Percentiles rank a stretch among this genome's conserved stretches.
Evolutionary conservation across 2,329 filamentous ascomycete species (phyloP).

Genomic region (Aspergillus neoniger): DNA sequence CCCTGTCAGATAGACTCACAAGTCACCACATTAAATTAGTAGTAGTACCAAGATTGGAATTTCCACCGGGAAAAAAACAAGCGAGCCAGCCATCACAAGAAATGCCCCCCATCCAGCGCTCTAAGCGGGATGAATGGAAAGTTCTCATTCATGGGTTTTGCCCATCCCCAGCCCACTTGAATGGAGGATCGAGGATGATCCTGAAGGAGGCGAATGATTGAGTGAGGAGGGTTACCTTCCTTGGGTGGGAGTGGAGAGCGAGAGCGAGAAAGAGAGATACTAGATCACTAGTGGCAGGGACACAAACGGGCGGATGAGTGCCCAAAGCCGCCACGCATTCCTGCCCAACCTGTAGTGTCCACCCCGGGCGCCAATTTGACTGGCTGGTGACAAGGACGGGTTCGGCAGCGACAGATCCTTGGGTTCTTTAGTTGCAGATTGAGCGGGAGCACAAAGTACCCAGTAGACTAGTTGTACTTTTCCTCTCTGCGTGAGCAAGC

Average conservation of each 20-base stretch:
- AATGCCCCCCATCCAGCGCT: slow-evolving; percentile 7
- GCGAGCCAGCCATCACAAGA: background rate
- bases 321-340: slow-evolving; percentile 41
- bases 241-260: background rate
- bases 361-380: slow-evolving; percentile 5
- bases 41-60: background rate
- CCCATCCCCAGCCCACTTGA: background rate
- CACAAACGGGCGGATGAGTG: slow-evolving; percentile 22
- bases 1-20: background rate
- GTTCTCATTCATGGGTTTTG: slow-evolving; percentile 1
- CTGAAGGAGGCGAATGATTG: background rate
- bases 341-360: slow-evolving; percentile 36
- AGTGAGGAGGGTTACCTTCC: background rate
- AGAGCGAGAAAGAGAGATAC: background rate
- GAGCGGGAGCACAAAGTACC: slow-evolving; percentile 3
- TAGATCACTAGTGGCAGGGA: slow-evolving; percentile 1
- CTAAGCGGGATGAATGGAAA: slow-evolving; percentile 14
- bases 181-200: slow-evolving; percentile 1
- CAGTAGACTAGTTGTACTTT: background rate
- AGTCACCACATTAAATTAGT: background rate
- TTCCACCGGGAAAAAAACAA: background rate
- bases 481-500: background rate
- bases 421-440: background rate
- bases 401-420: slow-evolving; percentile 2
- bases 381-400: background rate